phyloP scores from a whole-genome alignment of 768 basidiomycete species.

The Amanita exitialis region DNA sequence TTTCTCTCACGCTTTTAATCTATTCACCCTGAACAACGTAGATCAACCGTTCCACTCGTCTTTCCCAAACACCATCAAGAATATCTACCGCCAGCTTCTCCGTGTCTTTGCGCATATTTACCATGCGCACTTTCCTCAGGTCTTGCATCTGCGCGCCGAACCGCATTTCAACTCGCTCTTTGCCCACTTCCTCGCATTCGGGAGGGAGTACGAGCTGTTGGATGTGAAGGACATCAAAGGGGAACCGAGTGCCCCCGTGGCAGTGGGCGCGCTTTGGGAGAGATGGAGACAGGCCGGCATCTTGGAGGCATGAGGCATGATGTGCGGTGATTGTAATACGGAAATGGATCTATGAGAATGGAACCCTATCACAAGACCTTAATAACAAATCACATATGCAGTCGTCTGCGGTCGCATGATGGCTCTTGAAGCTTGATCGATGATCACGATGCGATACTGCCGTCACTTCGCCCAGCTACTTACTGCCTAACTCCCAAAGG shows the following conservation, averaged over 20 bases:
- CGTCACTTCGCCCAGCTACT: no score
- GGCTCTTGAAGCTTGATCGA: no score
- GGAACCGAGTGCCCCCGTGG: slow-evolving; percentile 46
- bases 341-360: not conserved
- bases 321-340: not conserved
- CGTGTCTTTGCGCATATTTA: slow-evolving; percentile 97
- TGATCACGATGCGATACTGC: no score
- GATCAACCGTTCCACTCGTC: slow-evolving; percentile 80
- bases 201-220: slow-evolving; percentile 84
- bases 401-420: no score
- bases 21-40: slow-evolving; percentile 16
- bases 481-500: no score
- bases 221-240: slow-evolving; percentile 86
- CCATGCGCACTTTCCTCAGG: slow-evolving; percentile 85
- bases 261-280: slow-evolving; percentile 76
- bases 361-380: no score
- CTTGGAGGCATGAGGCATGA: slow-evolving; percentile 28
- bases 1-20: not conserved
- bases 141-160: slow-evolving; percentile 88
- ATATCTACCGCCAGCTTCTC: slow-evolving; percentile 93
- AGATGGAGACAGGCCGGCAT: slow-evolving; percentile 85
- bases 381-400: no score
- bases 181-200: slow-evolving; percentile 96
- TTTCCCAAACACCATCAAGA: slow-evolving; percentile 86
- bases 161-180: slow-evolving; percentile 97